Base-by-base conservation (phyloP, 75 land plant species). In the Sequoiadendron giganteum region DNA sequence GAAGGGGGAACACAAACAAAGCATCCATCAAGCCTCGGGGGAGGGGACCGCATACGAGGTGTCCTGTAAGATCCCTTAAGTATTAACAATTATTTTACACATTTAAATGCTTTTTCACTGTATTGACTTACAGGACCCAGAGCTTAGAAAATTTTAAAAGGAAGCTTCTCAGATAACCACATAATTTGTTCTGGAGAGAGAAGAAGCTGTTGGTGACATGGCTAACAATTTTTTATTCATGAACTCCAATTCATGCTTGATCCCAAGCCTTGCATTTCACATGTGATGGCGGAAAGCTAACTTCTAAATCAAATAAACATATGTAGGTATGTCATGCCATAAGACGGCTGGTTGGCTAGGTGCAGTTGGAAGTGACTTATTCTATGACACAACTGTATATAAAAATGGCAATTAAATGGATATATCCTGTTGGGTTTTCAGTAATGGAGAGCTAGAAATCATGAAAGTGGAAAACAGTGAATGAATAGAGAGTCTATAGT, bases 311-410 rank as follows among this genome's bases (percentile, higher is more conserved):
- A 65, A 65, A 65, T 65, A 25, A 65, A 25, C 21, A 25, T 65
- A 28, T 65, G 70, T 40, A 79, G 82, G 82, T 40, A 5, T 79
- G 82, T 79, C 82, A 79, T 79, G 82, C 82, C 28, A 45, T 82
- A 43, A 47, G 52, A 82, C 48, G 47, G 84, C 11, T 82, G n/a
- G 54, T 47, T 21, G 84, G 42, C 21, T 7, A 47, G 3, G 43
- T 25, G 48, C 49, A 32, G 84, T 43, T 82, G 54, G 75, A 82
- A n/a, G 32, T 13, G 84, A 21, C 84, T 10, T 7, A 11, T 82
- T 25, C 11, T 30, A n/a, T 82, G 84, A 10, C 10, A 45, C 48
- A 47, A 47, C 48, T 47, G 48, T 47, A 47, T 47, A 47, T 47
- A 49, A 49, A 49, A 49, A 49, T 49, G 1, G 10, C 11, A 49